Conservation (phyloP, 345 rosid genomes). For the Hibiscus trionum region DNA sequence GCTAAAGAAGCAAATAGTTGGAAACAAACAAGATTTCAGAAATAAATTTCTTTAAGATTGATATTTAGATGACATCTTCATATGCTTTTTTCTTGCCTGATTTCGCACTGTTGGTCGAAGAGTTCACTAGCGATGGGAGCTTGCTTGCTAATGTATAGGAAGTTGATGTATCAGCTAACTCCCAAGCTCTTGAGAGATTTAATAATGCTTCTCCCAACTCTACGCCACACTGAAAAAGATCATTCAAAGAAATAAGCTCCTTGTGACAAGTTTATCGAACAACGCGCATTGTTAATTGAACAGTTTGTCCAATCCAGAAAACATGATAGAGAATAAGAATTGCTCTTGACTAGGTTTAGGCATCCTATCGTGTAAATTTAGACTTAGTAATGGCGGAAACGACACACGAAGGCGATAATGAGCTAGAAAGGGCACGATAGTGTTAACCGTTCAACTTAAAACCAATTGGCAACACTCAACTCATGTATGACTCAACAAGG, state of each 20-base stretch:
- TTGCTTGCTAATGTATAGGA: constrained; percentile 46
- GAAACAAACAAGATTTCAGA: constrained; percentile 19
- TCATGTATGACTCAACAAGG: background rate
- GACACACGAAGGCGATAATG: background rate
- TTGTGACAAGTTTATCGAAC: background rate
- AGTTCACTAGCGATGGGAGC: constrained; percentile 47
- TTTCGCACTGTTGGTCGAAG: constrained; percentile 43
- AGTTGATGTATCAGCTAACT: constrained; percentile 62
- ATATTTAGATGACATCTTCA: constrained; percentile 11
- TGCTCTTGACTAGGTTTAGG: background rate
- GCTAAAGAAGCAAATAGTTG: constrained; percentile 42
- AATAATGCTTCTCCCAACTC: constrained; percentile 69
- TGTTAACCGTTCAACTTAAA: background rate
- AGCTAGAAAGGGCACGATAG: background rate
- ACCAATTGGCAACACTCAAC: background rate
- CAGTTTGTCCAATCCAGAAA: background rate
- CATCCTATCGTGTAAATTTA: background rate
- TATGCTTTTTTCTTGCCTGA: constrained; percentile 51
- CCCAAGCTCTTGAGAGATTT: constrained; percentile 82
- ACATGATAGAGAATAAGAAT: background rate
- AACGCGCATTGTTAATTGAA: background rate
- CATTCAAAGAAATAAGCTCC: constrained; percentile 1
- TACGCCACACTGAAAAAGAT: constrained; percentile 60
- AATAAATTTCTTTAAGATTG: constrained; percentile 17
- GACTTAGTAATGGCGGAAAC: background rate